Conservation (phyloP, 441 rosid genomes). For the Oxalis stricta region DNA sequence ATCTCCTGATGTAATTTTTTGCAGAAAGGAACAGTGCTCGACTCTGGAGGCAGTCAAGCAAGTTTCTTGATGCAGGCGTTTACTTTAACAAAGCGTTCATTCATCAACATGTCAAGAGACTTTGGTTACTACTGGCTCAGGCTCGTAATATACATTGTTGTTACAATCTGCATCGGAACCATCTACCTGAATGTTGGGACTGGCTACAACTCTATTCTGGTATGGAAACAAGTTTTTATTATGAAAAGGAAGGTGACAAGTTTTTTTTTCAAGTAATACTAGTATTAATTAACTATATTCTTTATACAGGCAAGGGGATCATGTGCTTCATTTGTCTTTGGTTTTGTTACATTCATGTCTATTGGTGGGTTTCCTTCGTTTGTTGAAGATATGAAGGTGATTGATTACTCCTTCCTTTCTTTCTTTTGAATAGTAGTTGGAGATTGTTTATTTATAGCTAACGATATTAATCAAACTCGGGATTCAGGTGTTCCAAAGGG, state of each 20-base stretch:
- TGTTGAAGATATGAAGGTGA: conserved; percentile 95
- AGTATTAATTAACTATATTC: conserved; percentile 1
- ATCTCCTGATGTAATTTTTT: too few species aligned
- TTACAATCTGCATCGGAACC: conserved; percentile 85
- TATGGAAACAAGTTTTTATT: too few species aligned
- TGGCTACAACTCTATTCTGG: conserved; percentile 76
- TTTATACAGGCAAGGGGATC: conserved; percentile 75
- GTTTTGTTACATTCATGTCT: conserved; percentile 95
- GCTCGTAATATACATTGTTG: conserved; percentile 68
- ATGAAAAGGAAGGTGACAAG: too few species aligned
- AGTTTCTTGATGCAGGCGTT: conserved; percentile 81
- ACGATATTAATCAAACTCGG: neutral
- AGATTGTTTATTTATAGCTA: neutral
- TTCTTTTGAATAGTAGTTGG: neutral
- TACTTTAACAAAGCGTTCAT: conserved; percentile 76
- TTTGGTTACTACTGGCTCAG: conserved; percentile 97
- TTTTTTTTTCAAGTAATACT: too few species aligned
- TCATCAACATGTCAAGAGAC: conserved; percentile 90
- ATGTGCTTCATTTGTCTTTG: conserved; percentile 89
- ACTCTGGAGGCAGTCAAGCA: conserved; percentile 90
- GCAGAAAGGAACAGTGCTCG: conserved; percentile 92
- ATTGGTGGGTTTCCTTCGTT: conserved; percentile 99
- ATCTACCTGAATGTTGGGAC: conserved; percentile 84
- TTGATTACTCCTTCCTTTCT: neutral
- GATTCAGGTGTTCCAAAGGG: conserved; percentile 78